Base-by-base conservation (phyloP, 1,284 basidiomycete species). In the Leccinum fuscescens region DNA sequence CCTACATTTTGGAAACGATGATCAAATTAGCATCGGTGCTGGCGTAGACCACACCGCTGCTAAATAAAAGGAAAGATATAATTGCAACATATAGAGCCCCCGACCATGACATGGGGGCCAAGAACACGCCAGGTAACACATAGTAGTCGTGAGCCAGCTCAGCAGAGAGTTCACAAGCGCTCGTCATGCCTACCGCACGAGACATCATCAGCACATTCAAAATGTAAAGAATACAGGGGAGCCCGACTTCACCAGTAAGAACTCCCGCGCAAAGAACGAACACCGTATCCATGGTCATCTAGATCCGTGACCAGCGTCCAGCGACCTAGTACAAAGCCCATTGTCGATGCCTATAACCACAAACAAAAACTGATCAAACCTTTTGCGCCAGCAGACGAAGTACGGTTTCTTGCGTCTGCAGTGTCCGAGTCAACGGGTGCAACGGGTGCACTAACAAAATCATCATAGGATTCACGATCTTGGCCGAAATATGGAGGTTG, bases 211-310 rank as follows among this genome's bases (percentile, higher is more conserved):
- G 44, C 49, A 9, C 15, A 17, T 27, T 17, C 44, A 22, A 46
- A 46, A 55, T 39, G 12, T 11, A 22, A 50, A 58, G 33, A 39
- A 31, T 20, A 20, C 1, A 33, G 6, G 9, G 3, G 31, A 52
- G 24, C 33, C 35, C 20, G 11, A 56, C 60, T 61, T 27, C 66
- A 79, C 88, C 88, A 49, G 86, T 86, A 17, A 90, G 76, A n/a
- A 89, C 82, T 1, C 86, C 87, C 4, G 85, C 88, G 57, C 83
- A 85, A 3, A 91, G 77, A 15, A 90, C 88, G 4, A 86, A 69
- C 48, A 87, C 76, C 1, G 88, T 86, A 65, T 90, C 88, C 0
- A 83, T 76, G 1, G 84, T 84, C 5, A 89, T 76, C 78, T 81
- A 82, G 17, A 79, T 77, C 11, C 86, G 76, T 33, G 90, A 66